Percentiles rank a stretch among this genome's conserved stretches.
Conservation (phyloP, 371 early-diverging fungal genomes). For the Syncephalis plumigaleata region DNA sequence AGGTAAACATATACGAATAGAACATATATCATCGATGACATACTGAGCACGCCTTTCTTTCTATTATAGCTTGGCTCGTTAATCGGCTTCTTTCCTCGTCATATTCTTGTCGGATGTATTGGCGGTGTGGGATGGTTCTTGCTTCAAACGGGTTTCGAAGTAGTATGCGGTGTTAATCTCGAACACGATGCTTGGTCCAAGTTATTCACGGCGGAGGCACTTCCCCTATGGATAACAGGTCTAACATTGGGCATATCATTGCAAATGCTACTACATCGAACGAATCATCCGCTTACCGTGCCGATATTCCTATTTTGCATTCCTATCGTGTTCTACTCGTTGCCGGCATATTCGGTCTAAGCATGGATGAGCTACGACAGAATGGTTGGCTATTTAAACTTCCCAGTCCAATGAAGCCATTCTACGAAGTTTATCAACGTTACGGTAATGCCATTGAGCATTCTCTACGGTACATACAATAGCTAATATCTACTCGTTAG, state of each 20-base stretch:
- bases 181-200: not conserved
- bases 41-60: too few relatives aligned
- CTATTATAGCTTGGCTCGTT: slow-evolving; percentile 41
- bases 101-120: slow-evolving; percentile 89
- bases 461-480: not conserved
- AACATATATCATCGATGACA: not conserved
- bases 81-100: slow-evolving; percentile 87
- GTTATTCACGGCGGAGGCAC: slow-evolving; percentile 2
- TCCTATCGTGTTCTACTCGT: slow-evolving; percentile 62
- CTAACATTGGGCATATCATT: slow-evolving; percentile 4
- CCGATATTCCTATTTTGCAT: slow-evolving; percentile 70
- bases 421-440: slow-evolving; percentile 74
- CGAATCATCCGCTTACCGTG: slow-evolving; percentile 57
- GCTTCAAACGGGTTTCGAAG: slow-evolving; percentile 80
- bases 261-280: slow-evolving; percentile 10
- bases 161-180: slow-evolving; percentile 12
- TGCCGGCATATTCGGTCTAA: slow-evolving; percentile 32
- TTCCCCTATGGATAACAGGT: slow-evolving; percentile 8
- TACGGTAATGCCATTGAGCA: slow-evolving; percentile 21
- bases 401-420: slow-evolving; percentile 51
- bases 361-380: slow-evolving; percentile 44
- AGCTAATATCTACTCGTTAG: slow-evolving; percentile 8
- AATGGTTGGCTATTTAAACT: slow-evolving; percentile 76
- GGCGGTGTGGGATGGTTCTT: slow-evolving; percentile 92
- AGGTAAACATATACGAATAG: slow-evolving; percentile 18